Base-by-base conservation (phyloP, 495 filamentous ascomycete genomes). In the Pseudomonodictys pantanalensis region DNA sequence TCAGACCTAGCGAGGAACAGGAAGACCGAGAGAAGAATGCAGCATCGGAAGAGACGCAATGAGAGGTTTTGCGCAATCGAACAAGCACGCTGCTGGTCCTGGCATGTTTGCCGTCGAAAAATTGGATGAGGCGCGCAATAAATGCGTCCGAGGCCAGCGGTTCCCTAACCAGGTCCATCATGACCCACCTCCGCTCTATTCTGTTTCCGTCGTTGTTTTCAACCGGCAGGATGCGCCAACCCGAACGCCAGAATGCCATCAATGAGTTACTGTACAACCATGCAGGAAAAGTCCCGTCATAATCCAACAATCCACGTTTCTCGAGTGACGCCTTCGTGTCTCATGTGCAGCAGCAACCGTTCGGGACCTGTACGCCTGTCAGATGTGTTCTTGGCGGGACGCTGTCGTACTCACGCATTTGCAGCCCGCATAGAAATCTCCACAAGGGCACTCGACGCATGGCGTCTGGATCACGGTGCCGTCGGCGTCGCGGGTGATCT, bases 1-100 rank as follows among this genome's bases (percentile, higher is more conserved):
- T 73, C 17, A 62, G 58, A 28, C 45, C 61, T 7, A 49, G 61
- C 20, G 65, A 65, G 46, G 54, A 65, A 23, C 18, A 55, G 25
- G 58, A 62, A 45, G 45, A 62, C 32, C 45, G 45, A 2, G 52
- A 58, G 30, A 66, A 58, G 51, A 41, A 11, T 28, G 47, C 53
- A 33, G 44, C 35, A 29, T 11, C 48, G 15, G 25, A n/a, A n/a
- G n/a, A n/a, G 24, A 49, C 20, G 23, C 45, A 9, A 24, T 9
- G 5, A 28, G 9, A 9, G 45, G 10, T 4, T 7, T 9, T 11
- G 8, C 24, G 20, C 5, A 24, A 17, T 24, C 24, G 18, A 33
- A 24, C 22, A 11, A 10, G 39, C n/a, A n/a, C 41, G 46, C 18
- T 24, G 12, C n/a, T n/a, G n/a, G n/a, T n/a, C n/a, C n/a, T n/a